phyloP scores from a whole-genome alignment of 2,329 filamentous ascomycete species.

The Chrysosporium keratinophilum region DNA sequence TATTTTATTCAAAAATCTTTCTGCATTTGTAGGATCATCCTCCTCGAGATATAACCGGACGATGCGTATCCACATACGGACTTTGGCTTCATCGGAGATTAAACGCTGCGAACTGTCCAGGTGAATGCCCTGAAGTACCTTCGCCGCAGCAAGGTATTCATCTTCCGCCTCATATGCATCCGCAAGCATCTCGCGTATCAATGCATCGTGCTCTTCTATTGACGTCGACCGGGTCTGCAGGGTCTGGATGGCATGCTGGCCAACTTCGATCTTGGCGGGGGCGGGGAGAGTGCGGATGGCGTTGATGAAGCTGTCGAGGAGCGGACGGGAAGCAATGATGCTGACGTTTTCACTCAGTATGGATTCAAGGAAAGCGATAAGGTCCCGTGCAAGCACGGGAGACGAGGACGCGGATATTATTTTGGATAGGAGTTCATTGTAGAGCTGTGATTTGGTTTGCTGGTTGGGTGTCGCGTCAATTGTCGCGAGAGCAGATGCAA shows the following conservation, averaged over 20 bases:
- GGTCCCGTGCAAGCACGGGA: slow-evolving; percentile 47
- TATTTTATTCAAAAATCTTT: slow-evolving; percentile 83
- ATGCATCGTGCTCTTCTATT: slow-evolving; percentile 73
- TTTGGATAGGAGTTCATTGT: slow-evolving; percentile 48
- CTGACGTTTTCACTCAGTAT: slow-evolving; percentile 60
- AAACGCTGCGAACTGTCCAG: slow-evolving; percentile 81
- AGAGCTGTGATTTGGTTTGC: slow-evolving; percentile 45
- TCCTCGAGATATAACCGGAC: slow-evolving; percentile 89
- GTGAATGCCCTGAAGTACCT: slow-evolving; percentile 68
- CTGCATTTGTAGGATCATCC: slow-evolving; percentile 76
- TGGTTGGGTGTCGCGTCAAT: slow-evolving; percentile 42
- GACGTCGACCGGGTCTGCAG: slow-evolving; percentile 59
- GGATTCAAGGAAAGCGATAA: slow-evolving; percentile 59
- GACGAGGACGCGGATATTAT: slow-evolving; percentile 41
- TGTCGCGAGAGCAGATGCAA: slow-evolving; percentile 40
- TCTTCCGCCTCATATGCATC: slow-evolving; percentile 73
- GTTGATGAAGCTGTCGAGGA: slow-evolving; percentile 61
- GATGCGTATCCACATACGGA: slow-evolving; percentile 82
- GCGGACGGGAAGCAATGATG: slow-evolving; percentile 62
- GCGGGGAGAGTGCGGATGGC: slow-evolving; percentile 43
- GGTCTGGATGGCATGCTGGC: slow-evolving; percentile 58
- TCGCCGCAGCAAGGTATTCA: slow-evolving; percentile 69
- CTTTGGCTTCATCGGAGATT: slow-evolving; percentile 71
- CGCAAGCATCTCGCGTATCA: slow-evolving; percentile 68
- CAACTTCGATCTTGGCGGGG: slow-evolving; percentile 64